Base-by-base conservation (phyloP, 2,329 filamentous ascomycete species). In the Dactylonectria estremocensis region DNA sequence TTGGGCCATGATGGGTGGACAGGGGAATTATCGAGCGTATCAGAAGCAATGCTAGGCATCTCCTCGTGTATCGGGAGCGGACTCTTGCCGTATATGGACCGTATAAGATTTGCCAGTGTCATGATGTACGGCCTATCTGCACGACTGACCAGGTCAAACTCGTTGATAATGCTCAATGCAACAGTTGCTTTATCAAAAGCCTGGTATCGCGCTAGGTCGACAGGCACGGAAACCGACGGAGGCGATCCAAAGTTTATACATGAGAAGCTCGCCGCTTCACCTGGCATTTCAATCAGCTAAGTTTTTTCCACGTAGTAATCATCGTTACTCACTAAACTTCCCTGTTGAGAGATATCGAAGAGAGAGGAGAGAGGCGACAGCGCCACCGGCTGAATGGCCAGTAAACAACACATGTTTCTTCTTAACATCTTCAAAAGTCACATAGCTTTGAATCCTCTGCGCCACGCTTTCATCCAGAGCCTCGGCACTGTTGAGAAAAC, bases 321-420 rank as follows among this genome's bases (percentile, higher is more conserved):
- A 5, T 14, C 2, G 13, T 37, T 14, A 28, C 68, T 67, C 45
- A 74, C 73, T 40, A 1, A 64, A 33, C 1, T n/a, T 18, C 16
- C 37, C 50, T 11, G 66, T n/a, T 7, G 72, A 66, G 16, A 71
- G 56, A 28, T 63, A 61, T 20, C 55, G 64, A 33, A 75, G 63
- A 48, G 69, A 73, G 4, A 75, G 46, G 0, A 75, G 45, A 22
- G 70, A 67, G n/a, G 72, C 70, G 18, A 69, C 73, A 37, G 73
- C 73, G 58, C 73, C 73, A 10, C 73, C 73, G 10, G 73, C 73
- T 24, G 73, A 75, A 67, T 75, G 73, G 2, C 73, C 72, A 0
- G 73, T 74, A 13, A 75, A 72, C 2, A 75, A 43, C 14, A 75
- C 33, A 49, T 75, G 73, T 3, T 68, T 66, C 10, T 53, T 60